Evolutionary conservation across 768 basidiomycete species (phyloP).

Genomic region (Pleurotus ostreatus): DNA sequence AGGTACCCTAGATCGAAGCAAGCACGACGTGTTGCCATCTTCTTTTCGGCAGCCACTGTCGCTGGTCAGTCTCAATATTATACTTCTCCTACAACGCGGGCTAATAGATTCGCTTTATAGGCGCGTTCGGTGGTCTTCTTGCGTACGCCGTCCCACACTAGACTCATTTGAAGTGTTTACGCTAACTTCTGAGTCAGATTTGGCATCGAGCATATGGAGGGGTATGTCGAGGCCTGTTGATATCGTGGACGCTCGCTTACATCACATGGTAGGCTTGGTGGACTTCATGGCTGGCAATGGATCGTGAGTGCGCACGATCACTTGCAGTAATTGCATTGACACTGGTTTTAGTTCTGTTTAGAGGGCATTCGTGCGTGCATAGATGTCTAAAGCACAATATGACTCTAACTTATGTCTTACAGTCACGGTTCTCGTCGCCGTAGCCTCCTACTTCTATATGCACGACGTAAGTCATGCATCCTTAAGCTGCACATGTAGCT

Average conservation of each 20-base stretch:
- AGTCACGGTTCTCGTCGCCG: slow-evolving; percentile 31
- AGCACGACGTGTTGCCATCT: slow-evolving; percentile 48
- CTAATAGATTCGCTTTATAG: slow-evolving; percentile 10
- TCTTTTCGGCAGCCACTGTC: slow-evolving; percentile 52
- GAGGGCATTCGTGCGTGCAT: slow-evolving; percentile 28
- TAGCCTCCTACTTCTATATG: slow-evolving; percentile 32
- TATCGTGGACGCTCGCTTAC: background rate
- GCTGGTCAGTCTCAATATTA: slow-evolving; percentile 27
- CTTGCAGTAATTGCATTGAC: background rate
- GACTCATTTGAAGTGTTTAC: background rate
- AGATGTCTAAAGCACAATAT: background rate
- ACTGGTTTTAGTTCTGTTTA: slow-evolving; percentile 24
- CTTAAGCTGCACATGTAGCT: background rate
- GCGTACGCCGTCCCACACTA: slow-evolving; percentile 22
- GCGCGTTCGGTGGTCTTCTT: slow-evolving; percentile 43
- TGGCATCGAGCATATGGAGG: slow-evolving; percentile 28
- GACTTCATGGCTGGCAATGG: slow-evolving; percentile 33
- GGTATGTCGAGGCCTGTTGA: slow-evolving; percentile 16
- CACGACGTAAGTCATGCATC: slow-evolving; percentile 26
- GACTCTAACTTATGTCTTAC: background rate
- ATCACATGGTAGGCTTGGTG: slow-evolving; percentile 14
- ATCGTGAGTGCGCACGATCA: slow-evolving; percentile 22
- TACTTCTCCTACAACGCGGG: background rate
- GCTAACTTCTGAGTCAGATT: slow-evolving; percentile 1
- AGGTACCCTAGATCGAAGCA: slow-evolving; percentile 45